Evolutionary conservation across 1,284 basidiomycete genomes (phyloP).

Genomic region (Cryptococcus floricola): DNA sequence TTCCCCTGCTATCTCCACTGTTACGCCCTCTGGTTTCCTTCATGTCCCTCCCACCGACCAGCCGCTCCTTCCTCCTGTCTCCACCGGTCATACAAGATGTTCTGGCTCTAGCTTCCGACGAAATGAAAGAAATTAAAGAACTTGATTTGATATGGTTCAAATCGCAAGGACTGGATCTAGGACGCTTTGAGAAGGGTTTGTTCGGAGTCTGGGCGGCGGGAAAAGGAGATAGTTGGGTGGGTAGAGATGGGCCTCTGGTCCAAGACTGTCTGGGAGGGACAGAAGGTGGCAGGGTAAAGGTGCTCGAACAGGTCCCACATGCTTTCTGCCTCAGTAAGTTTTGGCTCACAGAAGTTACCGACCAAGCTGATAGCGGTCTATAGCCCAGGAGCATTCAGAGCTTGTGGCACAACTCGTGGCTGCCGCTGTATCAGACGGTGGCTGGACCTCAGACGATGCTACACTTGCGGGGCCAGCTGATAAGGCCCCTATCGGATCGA

Average conservation of each 20-base stretch:
- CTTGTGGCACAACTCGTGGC: slow-evolving; percentile 34
- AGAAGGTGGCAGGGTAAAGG: slow-evolving; percentile 19
- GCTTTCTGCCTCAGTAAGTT: slow-evolving; percentile 43
- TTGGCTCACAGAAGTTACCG: too few relatives aligned
- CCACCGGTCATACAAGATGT: slow-evolving; percentile 35
- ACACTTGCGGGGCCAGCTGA: not conserved
- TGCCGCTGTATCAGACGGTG: slow-evolving; percentile 14
- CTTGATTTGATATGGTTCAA: slow-evolving; percentile 41
- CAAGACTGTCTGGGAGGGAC: slow-evolving; percentile 27
- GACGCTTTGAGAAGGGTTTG: slow-evolving; percentile 15
- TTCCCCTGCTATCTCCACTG: slow-evolving; percentile 27
- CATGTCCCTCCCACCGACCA: slow-evolving; percentile 27
- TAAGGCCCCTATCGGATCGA: slow-evolving; percentile 5
- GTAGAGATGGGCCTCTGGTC: slow-evolving; percentile 37
- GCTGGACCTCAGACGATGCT: not conserved
- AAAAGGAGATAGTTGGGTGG: slow-evolving; percentile 42
- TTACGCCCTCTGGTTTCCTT: slow-evolving; percentile 33
- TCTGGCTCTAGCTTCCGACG: slow-evolving; percentile 39
- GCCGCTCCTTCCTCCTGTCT: slow-evolving; percentile 34
- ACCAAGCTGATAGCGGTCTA: not conserved
- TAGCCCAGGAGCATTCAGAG: slow-evolving; percentile 31
- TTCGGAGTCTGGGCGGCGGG: slow-evolving; percentile 35
- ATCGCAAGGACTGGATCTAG: slow-evolving; percentile 11
- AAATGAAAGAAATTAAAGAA: slow-evolving; percentile 40
- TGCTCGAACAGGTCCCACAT: slow-evolving; percentile 36